These are phyloP conservation scores for Dioscorea cayenensis DNA, from an alignment of 116 monocot genomes.

Conservation along the genomic window DNA sequence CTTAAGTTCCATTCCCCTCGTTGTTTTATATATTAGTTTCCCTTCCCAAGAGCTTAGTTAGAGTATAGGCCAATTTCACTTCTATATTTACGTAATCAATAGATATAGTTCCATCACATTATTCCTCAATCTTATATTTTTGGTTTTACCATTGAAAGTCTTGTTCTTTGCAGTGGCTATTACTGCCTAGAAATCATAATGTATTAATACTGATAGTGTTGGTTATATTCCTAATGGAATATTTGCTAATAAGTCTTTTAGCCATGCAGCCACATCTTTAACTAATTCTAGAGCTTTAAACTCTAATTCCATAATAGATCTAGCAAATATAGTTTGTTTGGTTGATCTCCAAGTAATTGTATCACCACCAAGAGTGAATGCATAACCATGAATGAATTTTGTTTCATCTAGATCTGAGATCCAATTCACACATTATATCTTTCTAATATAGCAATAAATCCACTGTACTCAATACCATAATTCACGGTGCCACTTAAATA, in stretches of 20 bases:
- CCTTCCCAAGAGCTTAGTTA: not conserved
- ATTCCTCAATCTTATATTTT: not conserved
- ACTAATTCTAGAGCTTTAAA: too few species aligned
- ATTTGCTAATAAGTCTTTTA: too few species aligned
- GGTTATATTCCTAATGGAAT: too few species aligned
- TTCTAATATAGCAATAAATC: slow-evolving; percentile 5
- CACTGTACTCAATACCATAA: not conserved
- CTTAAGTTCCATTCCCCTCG: slow-evolving; percentile 3
- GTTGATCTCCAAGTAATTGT: not conserved
- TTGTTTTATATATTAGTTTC: not conserved
- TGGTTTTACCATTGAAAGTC: not conserved
- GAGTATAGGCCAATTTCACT: slow-evolving; percentile 3
- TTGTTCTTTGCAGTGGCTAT: too few species aligned
- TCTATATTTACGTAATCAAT: not conserved
- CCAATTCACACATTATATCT: slow-evolving; percentile 4
- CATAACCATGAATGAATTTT: slow-evolving; percentile 5
- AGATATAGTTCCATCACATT: not conserved
- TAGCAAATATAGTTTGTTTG: not conserved
- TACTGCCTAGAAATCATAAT: too few species aligned
- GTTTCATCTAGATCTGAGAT: not conserved
- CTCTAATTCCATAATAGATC: not conserved
- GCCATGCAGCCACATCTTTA: too few species aligned
- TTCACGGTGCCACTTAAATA: not conserved
- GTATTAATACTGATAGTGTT: too few species aligned
- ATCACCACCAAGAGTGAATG: slow-evolving; percentile 1